These are phyloP conservation scores for Lasiodiplodia gonubiensis DNA, from an alignment of 2,329 filamentous ascomycete species.

Conservation along the genomic window DNA sequence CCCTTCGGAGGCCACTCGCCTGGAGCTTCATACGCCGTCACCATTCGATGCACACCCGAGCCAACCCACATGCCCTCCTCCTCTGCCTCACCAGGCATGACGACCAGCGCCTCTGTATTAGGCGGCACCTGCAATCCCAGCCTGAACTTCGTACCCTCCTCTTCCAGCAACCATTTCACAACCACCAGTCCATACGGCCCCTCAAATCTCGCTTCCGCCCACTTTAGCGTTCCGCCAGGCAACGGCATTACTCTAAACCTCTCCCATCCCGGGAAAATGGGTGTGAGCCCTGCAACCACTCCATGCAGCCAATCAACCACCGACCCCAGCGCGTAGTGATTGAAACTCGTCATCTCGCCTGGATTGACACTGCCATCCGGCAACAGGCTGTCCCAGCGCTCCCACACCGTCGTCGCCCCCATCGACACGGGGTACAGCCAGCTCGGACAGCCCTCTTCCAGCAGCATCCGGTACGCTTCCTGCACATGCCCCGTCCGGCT, in stretches of 20 bases:
- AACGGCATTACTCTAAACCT: conserved; percentile 43
- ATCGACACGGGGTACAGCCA: conserved; percentile 58
- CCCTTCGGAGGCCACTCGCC: neutral
- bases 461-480: conserved; percentile 54
- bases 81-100: conserved; percentile 26
- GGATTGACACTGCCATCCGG: conserved; percentile 53
- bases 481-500: conserved; percentile 33
- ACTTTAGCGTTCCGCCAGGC: conserved; percentile 41
- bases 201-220: conserved; percentile 39
- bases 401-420: conserved; percentile 58
- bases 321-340: conserved; percentile 58
- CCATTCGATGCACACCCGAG: neutral
- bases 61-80: conserved; percentile 14
- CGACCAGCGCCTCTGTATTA: conserved; percentile 27
- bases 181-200: conserved; percentile 41
- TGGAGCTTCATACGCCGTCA: neutral
- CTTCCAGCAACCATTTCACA: conserved; percentile 34
- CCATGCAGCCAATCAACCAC: conserved; percentile 57
- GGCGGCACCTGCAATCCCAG: neutral
- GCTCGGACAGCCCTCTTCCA: conserved; percentile 52
- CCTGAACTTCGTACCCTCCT: neutral
- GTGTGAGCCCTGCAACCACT: conserved; percentile 50
- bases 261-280: conserved; percentile 51
- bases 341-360: conserved; percentile 57
- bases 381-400: conserved; percentile 58